Conservation (phyloP, 2,329 filamentous ascomycete genomes). For the Aspergillus pseudoglaucus region DNA sequence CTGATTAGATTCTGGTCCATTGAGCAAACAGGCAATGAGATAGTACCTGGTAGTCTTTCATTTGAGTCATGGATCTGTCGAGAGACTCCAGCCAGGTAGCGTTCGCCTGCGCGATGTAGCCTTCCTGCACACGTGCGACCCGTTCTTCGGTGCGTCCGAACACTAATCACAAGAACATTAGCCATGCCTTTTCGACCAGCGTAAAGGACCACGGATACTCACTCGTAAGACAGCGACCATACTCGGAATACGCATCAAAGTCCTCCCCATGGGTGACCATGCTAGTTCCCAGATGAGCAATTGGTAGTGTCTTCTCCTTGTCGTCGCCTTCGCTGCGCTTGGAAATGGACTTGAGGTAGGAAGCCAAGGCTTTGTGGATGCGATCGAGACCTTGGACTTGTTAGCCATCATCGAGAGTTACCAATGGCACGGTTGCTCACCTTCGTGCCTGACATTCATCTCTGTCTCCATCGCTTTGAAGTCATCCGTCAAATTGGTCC, state of each 20-base stretch:
- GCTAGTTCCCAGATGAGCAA: constrained; percentile 70
- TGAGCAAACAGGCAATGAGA: neutral
- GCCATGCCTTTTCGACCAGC: constrained; percentile 1
- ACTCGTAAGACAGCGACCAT: constrained; percentile 76
- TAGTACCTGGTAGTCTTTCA: constrained; percentile 93
- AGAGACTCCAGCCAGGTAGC: constrained; percentile 85
- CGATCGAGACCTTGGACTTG: constrained; percentile 71
- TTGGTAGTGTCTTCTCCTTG: constrained; percentile 76
- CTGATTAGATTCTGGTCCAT: neutral
- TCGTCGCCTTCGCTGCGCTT: constrained; percentile 80
- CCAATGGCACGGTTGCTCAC: constrained; percentile 41
- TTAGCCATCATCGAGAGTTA: neutral
- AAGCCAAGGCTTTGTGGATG: constrained; percentile 76
- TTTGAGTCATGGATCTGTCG: constrained; percentile 81
- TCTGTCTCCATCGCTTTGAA: constrained; percentile 86
- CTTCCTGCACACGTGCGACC: constrained; percentile 77
- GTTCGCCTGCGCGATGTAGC: constrained; percentile 70
- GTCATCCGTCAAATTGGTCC: constrained; percentile 79
- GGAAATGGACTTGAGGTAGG: constrained; percentile 81
- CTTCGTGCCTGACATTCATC: constrained; percentile 83
- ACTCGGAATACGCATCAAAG: constrained; percentile 84
- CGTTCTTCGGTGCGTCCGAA: constrained; percentile 84
- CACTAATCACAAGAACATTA: constrained; percentile 36
- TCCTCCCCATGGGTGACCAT: constrained; percentile 90
- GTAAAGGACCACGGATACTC: constrained; percentile 25